Evolutionary conservation across 345 rosid species (phyloP), one percentile per base, ranked within the genome.

Genomic region (Dovyalis caffra): DNA sequence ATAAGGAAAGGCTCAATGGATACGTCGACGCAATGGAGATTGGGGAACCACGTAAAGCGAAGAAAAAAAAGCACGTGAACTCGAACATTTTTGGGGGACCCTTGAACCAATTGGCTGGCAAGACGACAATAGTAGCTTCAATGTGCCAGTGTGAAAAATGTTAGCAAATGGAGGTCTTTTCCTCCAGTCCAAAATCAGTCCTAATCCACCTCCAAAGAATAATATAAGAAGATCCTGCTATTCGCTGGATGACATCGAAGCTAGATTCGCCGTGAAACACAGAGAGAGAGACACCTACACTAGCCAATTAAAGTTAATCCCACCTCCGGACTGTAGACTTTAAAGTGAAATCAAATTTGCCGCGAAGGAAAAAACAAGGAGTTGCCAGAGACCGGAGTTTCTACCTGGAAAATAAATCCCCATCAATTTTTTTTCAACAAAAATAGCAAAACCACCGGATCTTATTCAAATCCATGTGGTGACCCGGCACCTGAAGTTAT

Each of bases 21-120:
- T 53, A 79, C 35, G 75, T 85, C 72, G 69, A 74, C 64, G 71
- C 71, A 77, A 68, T 14, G 78, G 34, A 31, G 66, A 33, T 21
- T 3, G 8, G 74, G 77, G 70, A 79, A 83, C 86, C 86, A 64
- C 87, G 81, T 58, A 35, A 71, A 73, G 69, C 68, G 66, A 28
- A 29, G n/a, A 26, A 37, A 60, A 34, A 70, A 18, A 20, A 21
- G 33, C 69, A 51, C 25, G 64, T 73, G 70, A 73, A 12, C 15
- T 20, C 7, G 14, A 18, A 67, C 47, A 21, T 8, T 2, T 47
- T 25, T 8, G 64, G 51, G 79, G 85, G 83, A 45, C 76, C 79
- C 9, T 49, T 29, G 43, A 33, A 21, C 56, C 29, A 11, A 8
- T 65, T 49, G 74, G 3, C 25, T 63, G 29, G 64, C 69, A 60